Base-by-base conservation (phyloP, 208 protist genomes). In the Crithidia acanthocephali region DNA sequence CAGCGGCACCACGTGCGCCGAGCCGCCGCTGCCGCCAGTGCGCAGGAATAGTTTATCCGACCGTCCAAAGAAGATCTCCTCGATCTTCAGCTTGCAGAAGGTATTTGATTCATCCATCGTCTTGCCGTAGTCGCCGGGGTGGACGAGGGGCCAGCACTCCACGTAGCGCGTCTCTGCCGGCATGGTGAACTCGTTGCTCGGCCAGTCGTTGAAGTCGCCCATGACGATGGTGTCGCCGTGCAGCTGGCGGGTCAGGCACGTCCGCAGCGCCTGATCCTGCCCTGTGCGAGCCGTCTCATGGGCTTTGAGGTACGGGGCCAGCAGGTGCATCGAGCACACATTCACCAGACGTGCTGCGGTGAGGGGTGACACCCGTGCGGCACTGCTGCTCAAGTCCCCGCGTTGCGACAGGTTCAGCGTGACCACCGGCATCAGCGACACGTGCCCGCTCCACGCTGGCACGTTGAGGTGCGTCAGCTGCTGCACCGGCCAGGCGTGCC, bases 171-270 rank as follows among this genome's bases (percentile, higher is more conserved):
- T 85, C 48, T 91, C 86, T 8, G 58, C 3, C 37, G 93, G 90
- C 90, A 97, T 95, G 50, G 73, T 44, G 62, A 97, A 95, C 72
- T 95, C 87, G 68, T 90, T 94, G 51, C 78, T 82, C 22, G 93
- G 93, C 86, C 88, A 95, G 80, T 95, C 90, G 70, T 97, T 97
- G 83, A 97, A 97, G 77, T 97, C 93, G 9, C 93, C 93, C 90
- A 97, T 94, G 9, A 84, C 83, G 18, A 97, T 52, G 47, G 74
- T 83, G 80, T 95, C 87, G 23, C 76, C 81, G 20, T 78, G 74
- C 18, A 84, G 40, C 33, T 82, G 67, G 28, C 85, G 86, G 20
- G 67, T 78, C 66, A 95, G 72, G 35, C 76, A 73, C 30, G 81
- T 76, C 13, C 88, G 88, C 62, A 97, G 65, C 23, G 76, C 78